phyloP scores from a whole-genome alignment of 2,329 filamentous ascomycete genomes.

The Harringtonia aguacate region DNA sequence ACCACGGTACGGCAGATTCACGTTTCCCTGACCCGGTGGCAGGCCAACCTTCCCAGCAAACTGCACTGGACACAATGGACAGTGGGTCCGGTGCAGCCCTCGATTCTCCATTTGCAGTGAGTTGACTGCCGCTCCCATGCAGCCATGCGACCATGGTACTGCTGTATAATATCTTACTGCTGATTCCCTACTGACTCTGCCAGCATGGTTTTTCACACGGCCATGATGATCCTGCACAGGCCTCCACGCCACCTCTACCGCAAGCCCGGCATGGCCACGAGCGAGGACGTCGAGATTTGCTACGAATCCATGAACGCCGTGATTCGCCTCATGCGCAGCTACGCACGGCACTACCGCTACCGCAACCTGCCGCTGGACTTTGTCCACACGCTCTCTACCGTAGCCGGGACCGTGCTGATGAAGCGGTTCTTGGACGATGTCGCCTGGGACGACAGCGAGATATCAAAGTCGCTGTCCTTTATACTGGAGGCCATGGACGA shows the following conservation, averaged over 20 bases:
- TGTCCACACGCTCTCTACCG: conserved; percentile 36
- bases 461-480: conserved; percentile 27
- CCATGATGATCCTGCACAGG: conserved; percentile 40
- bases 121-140: no score
- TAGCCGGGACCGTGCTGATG: conserved; percentile 35
- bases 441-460: conserved; percentile 29
- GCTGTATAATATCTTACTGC: no score
- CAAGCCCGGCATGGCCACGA: conserved; percentile 25
- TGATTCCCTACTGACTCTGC: no score
- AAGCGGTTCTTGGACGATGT: conserved; percentile 28
- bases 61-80: conserved; percentile 42
- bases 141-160: no score
- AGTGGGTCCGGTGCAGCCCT: conserved; percentile 28
- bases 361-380: conserved; percentile 34
- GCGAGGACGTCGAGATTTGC: conserved; percentile 37
- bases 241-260: conserved; percentile 32
- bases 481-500: conserved; percentile 32
- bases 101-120: conserved; percentile 38
- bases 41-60: conserved; percentile 32
- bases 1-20: conserved; percentile 17
- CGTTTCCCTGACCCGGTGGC: conserved; percentile 34
- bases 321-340: conserved; percentile 31
- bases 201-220: conserved; percentile 38
- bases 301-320: conserved; percentile 36
- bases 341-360: conserved; percentile 31